These are phyloP conservation scores for Elsinoe necatrix DNA, from an alignment of 2,329 filamentous ascomycete species.

Conservation along the genomic window DNA sequence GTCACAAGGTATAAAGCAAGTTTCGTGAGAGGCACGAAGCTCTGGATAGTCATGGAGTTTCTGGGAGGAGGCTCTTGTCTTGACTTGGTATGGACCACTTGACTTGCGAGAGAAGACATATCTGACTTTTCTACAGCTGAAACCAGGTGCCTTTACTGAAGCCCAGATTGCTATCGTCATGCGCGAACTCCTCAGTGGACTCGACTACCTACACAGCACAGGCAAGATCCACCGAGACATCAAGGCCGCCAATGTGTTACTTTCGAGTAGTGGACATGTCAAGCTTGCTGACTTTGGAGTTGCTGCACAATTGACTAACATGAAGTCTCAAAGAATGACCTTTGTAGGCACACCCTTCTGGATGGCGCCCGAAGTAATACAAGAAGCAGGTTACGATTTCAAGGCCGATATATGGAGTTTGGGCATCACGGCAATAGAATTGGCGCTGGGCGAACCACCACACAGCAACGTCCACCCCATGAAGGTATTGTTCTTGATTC, in stretches of 20 bases:
- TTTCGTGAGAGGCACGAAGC: slow-evolving; percentile 88
- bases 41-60: slow-evolving; percentile 99
- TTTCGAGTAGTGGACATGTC: slow-evolving; percentile 83
- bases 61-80: slow-evolving; percentile 90
- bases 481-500: slow-evolving; percentile 88
- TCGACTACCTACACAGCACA: slow-evolving; percentile 88
- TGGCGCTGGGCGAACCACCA: slow-evolving; percentile 83
- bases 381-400: slow-evolving; percentile 75
- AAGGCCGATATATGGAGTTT: slow-evolving; percentile 92
- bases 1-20: slow-evolving; percentile 96
- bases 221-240: slow-evolving; percentile 96
- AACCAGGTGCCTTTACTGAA: slow-evolving; percentile 83
- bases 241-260: slow-evolving; percentile 87
- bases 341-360: slow-evolving; percentile 96
- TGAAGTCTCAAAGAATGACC: slow-evolving; percentile 94
- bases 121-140: slow-evolving; percentile 52
- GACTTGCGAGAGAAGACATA: slow-evolving; percentile 17
- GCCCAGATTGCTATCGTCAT: slow-evolving; percentile 89
- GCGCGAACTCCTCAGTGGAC: slow-evolving; percentile 76
- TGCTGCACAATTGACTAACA: slow-evolving; percentile 90
- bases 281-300: slow-evolving; percentile 97
- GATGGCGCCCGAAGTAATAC: slow-evolving; percentile 94
- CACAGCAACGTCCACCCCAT: slow-evolving; percentile 80
- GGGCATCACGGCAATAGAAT: slow-evolving; percentile 83
- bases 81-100: slow-evolving; percentile 59